Conservation (phyloP, 306 rosid genomes). For the Quillaja saponaria region DNA sequence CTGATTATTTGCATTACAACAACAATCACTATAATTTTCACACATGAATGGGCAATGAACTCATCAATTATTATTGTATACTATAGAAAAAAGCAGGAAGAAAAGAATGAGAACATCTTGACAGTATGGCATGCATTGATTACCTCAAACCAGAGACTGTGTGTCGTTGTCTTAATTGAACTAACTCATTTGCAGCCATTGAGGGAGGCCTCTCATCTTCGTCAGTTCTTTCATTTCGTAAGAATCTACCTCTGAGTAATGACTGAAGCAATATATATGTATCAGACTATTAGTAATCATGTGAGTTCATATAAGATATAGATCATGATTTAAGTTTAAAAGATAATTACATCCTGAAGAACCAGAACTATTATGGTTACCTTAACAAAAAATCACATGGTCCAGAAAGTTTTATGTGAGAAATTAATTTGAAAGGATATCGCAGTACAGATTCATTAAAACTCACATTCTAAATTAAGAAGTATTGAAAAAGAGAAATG, state of each 20-base stretch:
- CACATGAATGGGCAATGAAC: conserved; percentile 21
- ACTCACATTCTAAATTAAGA: background rate
- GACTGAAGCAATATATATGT: conserved; percentile 56
- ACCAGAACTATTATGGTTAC: conserved; percentile 1
- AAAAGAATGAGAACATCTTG: background rate
- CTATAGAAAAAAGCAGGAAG: background rate
- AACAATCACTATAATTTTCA: conserved; percentile 19
- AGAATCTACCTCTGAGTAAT: conserved; percentile 96
- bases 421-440: conserved; percentile 3
- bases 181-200: conserved; percentile 81
- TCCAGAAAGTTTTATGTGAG: background rate
- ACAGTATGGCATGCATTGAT: conserved; percentile 24
- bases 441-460: conserved; percentile 11
- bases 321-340: conserved; percentile 6
- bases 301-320: conserved; percentile 3
- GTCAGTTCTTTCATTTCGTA: conserved; percentile 84
- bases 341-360: background rate
- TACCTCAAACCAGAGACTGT: conserved; percentile 97
- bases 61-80: conserved; percentile 1
- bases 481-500: conserved; percentile 16
- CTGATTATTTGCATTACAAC: conserved; percentile 10
- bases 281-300: conserved; percentile 36
- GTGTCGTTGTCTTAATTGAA: conserved; percentile 87
- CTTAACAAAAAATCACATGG: background rate
- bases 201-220: conserved; percentile 97